Percentiles rank a stretch among this genome's conserved stretches.
phyloP scores from a whole-genome alignment of 78 protist genomes.

The Dictyostelium capitatum region DNA sequence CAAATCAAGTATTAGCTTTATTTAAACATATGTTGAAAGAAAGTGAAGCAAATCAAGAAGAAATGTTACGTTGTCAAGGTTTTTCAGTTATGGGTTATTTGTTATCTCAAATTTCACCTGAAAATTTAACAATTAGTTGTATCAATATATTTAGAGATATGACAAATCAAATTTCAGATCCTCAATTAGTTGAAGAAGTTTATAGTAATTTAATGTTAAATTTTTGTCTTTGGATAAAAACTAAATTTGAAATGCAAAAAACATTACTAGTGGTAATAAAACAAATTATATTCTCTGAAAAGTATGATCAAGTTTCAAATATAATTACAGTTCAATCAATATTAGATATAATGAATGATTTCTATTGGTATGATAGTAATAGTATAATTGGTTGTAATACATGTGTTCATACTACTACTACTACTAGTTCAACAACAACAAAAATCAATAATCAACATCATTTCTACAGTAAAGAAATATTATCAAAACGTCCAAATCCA shows the following conservation, averaged over 20 bases:
- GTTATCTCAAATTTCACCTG: constrained; percentile 38
- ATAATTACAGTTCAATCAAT: constrained; percentile 51
- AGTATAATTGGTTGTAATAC: background rate
- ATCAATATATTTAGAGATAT: constrained; percentile 64
- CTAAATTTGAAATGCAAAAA: constrained; percentile 56
- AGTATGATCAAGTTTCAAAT: constrained; percentile 25
- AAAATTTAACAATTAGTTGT: constrained; percentile 32
- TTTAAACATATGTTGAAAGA: constrained; percentile 65
- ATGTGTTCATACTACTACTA: too few relatives aligned
- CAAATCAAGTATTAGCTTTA: constrained; percentile 54
- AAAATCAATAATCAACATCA: background rate
- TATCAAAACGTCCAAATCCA: constrained; percentile 17
- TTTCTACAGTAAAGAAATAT: background rate
- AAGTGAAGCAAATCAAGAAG: constrained; percentile 79
- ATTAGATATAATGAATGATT: constrained; percentile 62
- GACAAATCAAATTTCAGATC: constrained; percentile 62
- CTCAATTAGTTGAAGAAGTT: constrained; percentile 54
- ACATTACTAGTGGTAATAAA: constrained; percentile 31
- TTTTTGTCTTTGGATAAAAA: constrained; percentile 56
- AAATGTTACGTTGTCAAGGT: constrained; percentile 65
- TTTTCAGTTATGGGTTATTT: constrained; percentile 49
- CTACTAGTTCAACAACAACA: background rate
- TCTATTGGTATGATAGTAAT: constrained; percentile 66
- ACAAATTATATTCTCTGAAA: constrained; percentile 35
- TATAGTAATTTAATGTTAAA: constrained; percentile 27